Evolutionary conservation across 352 stramenopile species (phyloP), one percentile per base, ranked within the genome.

Genomic region (Phytopythium montanum): DNA sequence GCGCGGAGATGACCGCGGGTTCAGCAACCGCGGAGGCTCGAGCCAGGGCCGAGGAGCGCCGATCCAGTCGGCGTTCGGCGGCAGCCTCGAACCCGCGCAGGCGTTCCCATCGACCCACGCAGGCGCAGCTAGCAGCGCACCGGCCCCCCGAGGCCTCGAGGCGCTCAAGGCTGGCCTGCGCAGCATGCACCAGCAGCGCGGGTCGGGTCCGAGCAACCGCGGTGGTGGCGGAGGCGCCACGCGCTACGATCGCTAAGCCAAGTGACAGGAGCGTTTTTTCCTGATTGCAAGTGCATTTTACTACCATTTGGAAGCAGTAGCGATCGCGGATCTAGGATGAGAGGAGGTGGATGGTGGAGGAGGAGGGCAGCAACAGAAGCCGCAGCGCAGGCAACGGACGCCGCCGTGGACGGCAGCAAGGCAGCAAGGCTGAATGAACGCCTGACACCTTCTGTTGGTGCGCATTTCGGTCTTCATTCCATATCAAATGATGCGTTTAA

Each of bases 111-210:
- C 76, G 2, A 70, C 58, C n/a, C 67, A 73, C 36, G 60, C 64
- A 18, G 71, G 75, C 18, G 70, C 63, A 10, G 56, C 77, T 14
- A 59, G 71, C 13, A 45, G 18, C 39, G 60, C 61, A 12, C 73
- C 63, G 16, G 72, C 68, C 3, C 70, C 76, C 14, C 79, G 70
- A 38, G 73, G 81, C 26, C 65, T 94, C 7, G 85, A 94, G 23
- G 85, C 85, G 25, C 61, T 94, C 28, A 92, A 92, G 62, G 81
- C 82, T 26, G 85, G 85, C 50, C 76, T 94, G 29, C 85, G 85
- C 55, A 94, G 80, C 72, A 94, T 94, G 82, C 85, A 94, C 51
- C 80, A 90, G 64, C 77, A 90, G 51, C 82, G 85, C 36, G 73
- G 73, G 14, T 64, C 59, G 25, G 49, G 16, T 13, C 49, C 25